These are phyloP conservation scores for Colletotrichum tanaceti DNA, from an alignment of 2,329 filamentous ascomycete genomes.

Conservation along the genomic window DNA sequence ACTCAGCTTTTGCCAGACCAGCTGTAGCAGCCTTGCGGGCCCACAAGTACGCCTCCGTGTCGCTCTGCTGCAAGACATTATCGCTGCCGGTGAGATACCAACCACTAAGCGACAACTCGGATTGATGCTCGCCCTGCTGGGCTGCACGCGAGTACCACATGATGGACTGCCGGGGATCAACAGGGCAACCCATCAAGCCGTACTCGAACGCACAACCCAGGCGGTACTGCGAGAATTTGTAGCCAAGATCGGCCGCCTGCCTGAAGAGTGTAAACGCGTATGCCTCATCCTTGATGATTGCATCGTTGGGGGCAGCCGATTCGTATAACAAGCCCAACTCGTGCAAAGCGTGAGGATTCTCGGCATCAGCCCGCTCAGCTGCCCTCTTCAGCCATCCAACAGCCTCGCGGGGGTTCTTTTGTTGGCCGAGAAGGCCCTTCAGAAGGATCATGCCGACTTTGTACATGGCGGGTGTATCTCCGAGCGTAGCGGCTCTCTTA, in stretches of 20 bases:
- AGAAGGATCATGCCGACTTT: slow-evolving; percentile 97
- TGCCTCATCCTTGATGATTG: slow-evolving; percentile 81
- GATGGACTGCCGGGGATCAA: slow-evolving; percentile 87
- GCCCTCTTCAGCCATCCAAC: slow-evolving; percentile 94
- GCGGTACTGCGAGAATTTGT: slow-evolving; percentile 94
- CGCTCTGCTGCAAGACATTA: slow-evolving; percentile 88
- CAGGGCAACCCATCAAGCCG: slow-evolving; percentile 81
- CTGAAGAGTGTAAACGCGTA: slow-evolving; percentile 87
- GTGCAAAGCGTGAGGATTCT: slow-evolving; percentile 95
- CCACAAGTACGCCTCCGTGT: slow-evolving; percentile 97
- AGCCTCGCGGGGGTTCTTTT: slow-evolving; percentile 83
- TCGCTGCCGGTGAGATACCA: slow-evolving; percentile 96
- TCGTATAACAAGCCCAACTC: slow-evolving; percentile 80
- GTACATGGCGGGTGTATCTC: slow-evolving; percentile 96
- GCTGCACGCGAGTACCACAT: slow-evolving; percentile 95
- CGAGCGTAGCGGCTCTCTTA: slow-evolving; percentile 87
- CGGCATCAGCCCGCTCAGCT: slow-evolving; percentile 84
- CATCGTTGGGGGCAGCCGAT: slow-evolving; percentile 73
- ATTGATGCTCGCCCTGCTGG: slow-evolving; percentile 92
- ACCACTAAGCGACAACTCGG: slow-evolving; percentile 85
- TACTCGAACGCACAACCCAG: slow-evolving; percentile 92
- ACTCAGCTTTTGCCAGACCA: slow-evolving; percentile 92
- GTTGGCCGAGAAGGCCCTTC: slow-evolving; percentile 92
- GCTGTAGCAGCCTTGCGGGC: slow-evolving; percentile 91
- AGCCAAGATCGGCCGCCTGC: slow-evolving; percentile 87